Base-by-base conservation (phyloP, 129 eudicot species). In the Lonicera japonica region DNA sequence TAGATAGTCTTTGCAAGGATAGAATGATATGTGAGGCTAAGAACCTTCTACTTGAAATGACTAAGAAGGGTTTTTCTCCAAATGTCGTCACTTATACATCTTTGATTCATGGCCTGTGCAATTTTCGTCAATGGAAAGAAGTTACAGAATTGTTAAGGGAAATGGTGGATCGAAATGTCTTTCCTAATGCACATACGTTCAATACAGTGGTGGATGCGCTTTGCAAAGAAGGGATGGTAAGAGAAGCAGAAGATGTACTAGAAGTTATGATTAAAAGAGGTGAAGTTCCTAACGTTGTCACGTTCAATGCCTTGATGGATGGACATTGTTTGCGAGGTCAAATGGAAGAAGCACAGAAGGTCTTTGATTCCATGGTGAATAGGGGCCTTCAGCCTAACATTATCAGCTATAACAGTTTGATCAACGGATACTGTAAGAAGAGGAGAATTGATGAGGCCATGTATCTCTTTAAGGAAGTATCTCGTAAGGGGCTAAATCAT, bases 361-460 rank as follows among this genome's bases (percentile, higher is more conserved):
- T 45, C 21, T 36, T 41, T 15, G 12, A 25, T 38, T 11, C 20
- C 38, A 40, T 71, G 69, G 53, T 29, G 3, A 40, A 43, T 8
- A 8, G 22, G 20, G 60, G 67, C 7, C 12, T 38, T 40, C 0
- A 1, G 13, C 75, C 69, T 1, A 18, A 55, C 36, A 52, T 15
- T 53, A 20, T 54, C 13, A 63, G 20, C 10, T 63, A 61, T 51
- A 71, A 17, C 50, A 55, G 11, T 12, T 25, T 71, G 34, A 71
- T 62, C 25, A 71, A 63, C 6, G 70, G 69, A 5, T 62, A 39
- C 29, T 62, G 69, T 48, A 71, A 63, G 58, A 18, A 6, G 9
- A 54, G 38, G 41, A 46, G 54, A 23, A 0, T 63, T 5, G 64
- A 71, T 25, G 20, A 54, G 25, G 76, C 70, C 11, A 11, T 71